A percentile compares a stretch with the other conserved stretches of the same genome.
Conservation (phyloP, 106 monocot species). For the Gastrodia elata region DNA sequence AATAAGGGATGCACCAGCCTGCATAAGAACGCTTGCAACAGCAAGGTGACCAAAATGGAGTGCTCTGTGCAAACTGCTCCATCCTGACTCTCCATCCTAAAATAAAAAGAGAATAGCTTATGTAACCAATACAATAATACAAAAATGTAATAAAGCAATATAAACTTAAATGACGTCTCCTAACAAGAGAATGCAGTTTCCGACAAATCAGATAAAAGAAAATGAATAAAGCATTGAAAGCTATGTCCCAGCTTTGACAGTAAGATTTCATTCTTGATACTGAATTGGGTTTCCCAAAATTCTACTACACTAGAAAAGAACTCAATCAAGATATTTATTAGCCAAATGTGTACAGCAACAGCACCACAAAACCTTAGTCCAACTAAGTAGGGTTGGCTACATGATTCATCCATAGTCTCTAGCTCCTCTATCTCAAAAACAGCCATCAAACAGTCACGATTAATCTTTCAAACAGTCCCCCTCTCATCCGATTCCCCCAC, state of each 20-base stretch:
- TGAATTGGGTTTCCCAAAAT: not conserved
- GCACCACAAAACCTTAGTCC: too few relatives aligned
- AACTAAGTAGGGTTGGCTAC: too few relatives aligned
- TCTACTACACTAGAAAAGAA: not conserved
- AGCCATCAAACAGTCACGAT: too few relatives aligned
- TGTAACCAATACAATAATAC: not conserved
- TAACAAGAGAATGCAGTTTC: not conserved
- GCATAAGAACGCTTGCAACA: constrained; percentile 79
- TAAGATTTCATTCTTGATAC: not conserved
- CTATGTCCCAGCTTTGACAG: not conserved
- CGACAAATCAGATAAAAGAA: not conserved
- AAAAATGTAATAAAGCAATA: not conserved
- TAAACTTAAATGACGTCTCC: too few relatives aligned
- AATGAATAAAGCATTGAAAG: not conserved
- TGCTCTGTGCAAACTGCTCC: constrained; percentile 96
- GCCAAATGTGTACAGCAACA: too few relatives aligned
- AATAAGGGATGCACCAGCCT: constrained; percentile 70
- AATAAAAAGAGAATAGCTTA: not conserved
- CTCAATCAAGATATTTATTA: too few relatives aligned
- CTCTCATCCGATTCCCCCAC: too few relatives aligned
- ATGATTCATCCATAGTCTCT: too few relatives aligned
- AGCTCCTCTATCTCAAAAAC: too few relatives aligned
- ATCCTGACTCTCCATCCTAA: constrained; percentile 96
- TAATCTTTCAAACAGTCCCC: too few relatives aligned
- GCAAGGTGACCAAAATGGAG: constrained; percentile 99